These are phyloP conservation scores for Eruca vesicaria DNA, from an alignment of 441 rosid species.

Conservation along the genomic window DNA sequence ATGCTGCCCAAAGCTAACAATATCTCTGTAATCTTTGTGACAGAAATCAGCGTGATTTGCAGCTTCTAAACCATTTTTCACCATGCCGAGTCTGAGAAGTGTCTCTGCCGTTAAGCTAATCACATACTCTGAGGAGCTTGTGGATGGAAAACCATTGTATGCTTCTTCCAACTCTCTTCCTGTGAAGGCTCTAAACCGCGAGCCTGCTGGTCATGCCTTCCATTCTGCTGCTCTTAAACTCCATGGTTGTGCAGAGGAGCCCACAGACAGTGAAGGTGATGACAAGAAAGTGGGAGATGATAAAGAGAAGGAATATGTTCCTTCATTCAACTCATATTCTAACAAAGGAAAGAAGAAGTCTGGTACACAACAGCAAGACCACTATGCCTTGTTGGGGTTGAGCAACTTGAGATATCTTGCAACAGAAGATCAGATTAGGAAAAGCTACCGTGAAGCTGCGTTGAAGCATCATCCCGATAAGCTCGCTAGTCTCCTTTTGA, in stretches of 20 bases:
- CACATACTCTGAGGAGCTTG: slow-evolving; percentile 72
- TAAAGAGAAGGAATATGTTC: slow-evolving; percentile 59
- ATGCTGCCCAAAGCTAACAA: not conserved
- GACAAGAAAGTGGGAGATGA: slow-evolving; percentile 56
- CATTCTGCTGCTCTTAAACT: slow-evolving; percentile 85
- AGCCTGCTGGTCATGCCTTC: slow-evolving; percentile 93
- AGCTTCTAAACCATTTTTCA: slow-evolving; percentile 2
- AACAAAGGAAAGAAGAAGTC: slow-evolving; percentile 73
- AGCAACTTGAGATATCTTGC: slow-evolving; percentile 92
- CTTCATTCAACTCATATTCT: slow-evolving; percentile 74
- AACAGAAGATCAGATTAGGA: slow-evolving; percentile 93
- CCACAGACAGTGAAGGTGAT: slow-evolving; percentile 43
- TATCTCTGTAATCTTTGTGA: slow-evolving; percentile 7
- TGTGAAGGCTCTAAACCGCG: slow-evolving; percentile 63
- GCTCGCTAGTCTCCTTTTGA: slow-evolving; percentile 83
- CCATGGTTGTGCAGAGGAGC: slow-evolving; percentile 65
- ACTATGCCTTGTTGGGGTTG: slow-evolving; percentile 87
- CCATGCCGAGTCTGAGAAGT: slow-evolving; percentile 36
- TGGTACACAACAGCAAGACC: slow-evolving; percentile 77
- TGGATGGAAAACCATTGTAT: slow-evolving; percentile 65
- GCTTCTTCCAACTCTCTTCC: slow-evolving; percentile 82
- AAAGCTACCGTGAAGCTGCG: slow-evolving; percentile 91
- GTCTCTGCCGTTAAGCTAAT: slow-evolving; percentile 48
- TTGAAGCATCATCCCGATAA: slow-evolving; percentile 94
- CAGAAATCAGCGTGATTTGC: slow-evolving; percentile 12